These are phyloP conservation scores for Balansia obtecta DNA, from an alignment of 2,329 filamentous ascomycete genomes.

Conservation along the genomic window DNA sequence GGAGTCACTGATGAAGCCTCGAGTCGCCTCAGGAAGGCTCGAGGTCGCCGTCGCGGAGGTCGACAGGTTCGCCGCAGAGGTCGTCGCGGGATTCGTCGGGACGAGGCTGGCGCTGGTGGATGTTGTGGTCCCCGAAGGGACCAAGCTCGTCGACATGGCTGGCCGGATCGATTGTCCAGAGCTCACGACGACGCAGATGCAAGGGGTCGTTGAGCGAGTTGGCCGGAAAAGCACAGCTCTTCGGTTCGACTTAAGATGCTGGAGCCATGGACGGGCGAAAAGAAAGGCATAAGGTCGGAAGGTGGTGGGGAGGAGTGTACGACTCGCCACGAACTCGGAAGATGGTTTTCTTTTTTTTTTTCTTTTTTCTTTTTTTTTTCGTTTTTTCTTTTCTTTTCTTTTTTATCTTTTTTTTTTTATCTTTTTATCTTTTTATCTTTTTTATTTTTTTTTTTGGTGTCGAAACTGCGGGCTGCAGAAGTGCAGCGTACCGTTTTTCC, in stretches of 20 bases:
- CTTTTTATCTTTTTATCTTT: too few species aligned
- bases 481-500: too few species aligned
- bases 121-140: slow-evolving; percentile 3
- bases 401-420: too few species aligned
- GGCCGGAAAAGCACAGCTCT: background rate
- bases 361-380: too few species aligned
- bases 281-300: background rate
- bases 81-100: background rate
- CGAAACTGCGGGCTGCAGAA: too few species aligned
- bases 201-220: background rate
- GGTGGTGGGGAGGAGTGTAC: background rate
- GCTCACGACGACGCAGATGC: background rate
- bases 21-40: background rate
- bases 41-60: background rate
- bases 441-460: too few species aligned
- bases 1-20: slow-evolving; percentile 16
- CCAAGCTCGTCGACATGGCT: slow-evolving; percentile 5
- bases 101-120: slow-evolving; percentile 1
- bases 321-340: background rate
- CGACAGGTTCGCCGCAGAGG: slow-evolving; percentile 1
- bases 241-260: background rate
- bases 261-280: background rate
- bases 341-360: too few species aligned
- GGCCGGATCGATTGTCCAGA: slow-evolving; percentile 1
- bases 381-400: too few species aligned